Conservation (phyloP, 2,329 filamentous ascomycete species). For the Talaromyces sp. region DNA sequence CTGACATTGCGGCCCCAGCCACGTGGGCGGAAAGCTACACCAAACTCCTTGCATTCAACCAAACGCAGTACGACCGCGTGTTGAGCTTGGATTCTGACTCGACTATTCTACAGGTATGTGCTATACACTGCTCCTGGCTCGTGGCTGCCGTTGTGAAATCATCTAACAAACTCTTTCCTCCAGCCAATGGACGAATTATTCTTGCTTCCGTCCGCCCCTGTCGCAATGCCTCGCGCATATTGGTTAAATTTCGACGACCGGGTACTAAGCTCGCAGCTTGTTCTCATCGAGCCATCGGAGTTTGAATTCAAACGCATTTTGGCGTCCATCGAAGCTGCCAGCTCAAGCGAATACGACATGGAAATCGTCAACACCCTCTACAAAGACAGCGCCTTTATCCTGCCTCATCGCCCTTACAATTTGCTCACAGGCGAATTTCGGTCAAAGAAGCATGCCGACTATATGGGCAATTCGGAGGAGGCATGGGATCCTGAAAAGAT, state of each 20-base stretch:
- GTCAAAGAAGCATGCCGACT: slow-evolving; percentile 39
- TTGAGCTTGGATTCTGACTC: slow-evolving; percentile 57
- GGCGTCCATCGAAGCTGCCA: slow-evolving; percentile 27
- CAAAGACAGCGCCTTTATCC: slow-evolving; percentile 46
- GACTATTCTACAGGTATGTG: slow-evolving; percentile 42
- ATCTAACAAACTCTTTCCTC: neutral
- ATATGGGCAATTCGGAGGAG: slow-evolving; percentile 45
- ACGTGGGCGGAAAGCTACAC: slow-evolving; percentile 59
- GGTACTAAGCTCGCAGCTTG: slow-evolving; percentile 51
- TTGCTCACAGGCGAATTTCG: slow-evolving; percentile 58
- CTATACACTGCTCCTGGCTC: neutral
- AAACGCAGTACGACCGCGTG: slow-evolving; percentile 54
- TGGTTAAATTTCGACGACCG: slow-evolving; percentile 53
- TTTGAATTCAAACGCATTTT: slow-evolving; percentile 42
- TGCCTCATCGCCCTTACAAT: slow-evolving; percentile 56
- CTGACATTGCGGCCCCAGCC: slow-evolving; percentile 16
- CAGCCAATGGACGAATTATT: slow-evolving; percentile 64
- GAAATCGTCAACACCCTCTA: slow-evolving; percentile 60
- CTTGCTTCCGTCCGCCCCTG: slow-evolving; percentile 50
- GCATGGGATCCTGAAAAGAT: slow-evolving; percentile 50
- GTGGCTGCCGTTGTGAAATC: slow-evolving; percentile 10
- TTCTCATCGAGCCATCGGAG: slow-evolving; percentile 52
- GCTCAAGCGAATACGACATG: slow-evolving; percentile 52
- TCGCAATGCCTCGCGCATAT: slow-evolving; percentile 64
- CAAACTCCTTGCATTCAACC: slow-evolving; percentile 62